Conservation (phyloP, 768 basidiomycete genomes). For the Suillus tomentosus region DNA sequence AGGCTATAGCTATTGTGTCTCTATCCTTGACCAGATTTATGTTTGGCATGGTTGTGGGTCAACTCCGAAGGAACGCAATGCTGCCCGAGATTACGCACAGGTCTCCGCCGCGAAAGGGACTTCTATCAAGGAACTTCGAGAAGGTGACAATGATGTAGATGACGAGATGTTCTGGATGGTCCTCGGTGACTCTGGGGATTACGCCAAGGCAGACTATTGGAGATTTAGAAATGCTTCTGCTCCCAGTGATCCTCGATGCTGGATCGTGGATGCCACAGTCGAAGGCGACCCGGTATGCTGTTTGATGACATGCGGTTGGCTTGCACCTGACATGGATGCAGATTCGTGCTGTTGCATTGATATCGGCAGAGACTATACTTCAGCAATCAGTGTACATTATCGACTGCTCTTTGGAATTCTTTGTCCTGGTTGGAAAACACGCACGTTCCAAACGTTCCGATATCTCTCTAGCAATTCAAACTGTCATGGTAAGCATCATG, state of each 20-base stretch:
- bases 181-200: constrained; percentile 66
- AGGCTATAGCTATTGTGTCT: constrained; percentile 80
- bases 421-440: constrained; percentile 67
- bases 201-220: constrained; percentile 84
- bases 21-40: constrained; percentile 68
- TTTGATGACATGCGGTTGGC: not conserved
- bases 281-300: constrained; percentile 43
- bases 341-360: constrained; percentile 48
- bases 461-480: constrained; percentile 61
- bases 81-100: constrained; percentile 62
- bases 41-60: constrained; percentile 85
- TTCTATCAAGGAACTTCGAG: constrained; percentile 55
- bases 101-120: constrained; percentile 42
- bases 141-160: constrained; percentile 60
- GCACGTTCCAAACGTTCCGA: constrained; percentile 62
- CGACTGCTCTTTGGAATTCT: constrained; percentile 81
- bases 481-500: constrained; percentile 50
- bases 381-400: constrained; percentile 60
- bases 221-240: constrained; percentile 57
- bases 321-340: constrained; percentile 29
- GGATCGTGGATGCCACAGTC: constrained; percentile 52
- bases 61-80: constrained; percentile 53
- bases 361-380: constrained; percentile 41
- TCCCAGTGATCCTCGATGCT: constrained; percentile 52
- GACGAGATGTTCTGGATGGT: constrained; percentile 90